Evolutionary conservation across 2,329 filamentous ascomycete genomes (phyloP), one percentile per base, ranked within the genome.

Genomic region (Hymenoscyphus fraxineus): DNA sequence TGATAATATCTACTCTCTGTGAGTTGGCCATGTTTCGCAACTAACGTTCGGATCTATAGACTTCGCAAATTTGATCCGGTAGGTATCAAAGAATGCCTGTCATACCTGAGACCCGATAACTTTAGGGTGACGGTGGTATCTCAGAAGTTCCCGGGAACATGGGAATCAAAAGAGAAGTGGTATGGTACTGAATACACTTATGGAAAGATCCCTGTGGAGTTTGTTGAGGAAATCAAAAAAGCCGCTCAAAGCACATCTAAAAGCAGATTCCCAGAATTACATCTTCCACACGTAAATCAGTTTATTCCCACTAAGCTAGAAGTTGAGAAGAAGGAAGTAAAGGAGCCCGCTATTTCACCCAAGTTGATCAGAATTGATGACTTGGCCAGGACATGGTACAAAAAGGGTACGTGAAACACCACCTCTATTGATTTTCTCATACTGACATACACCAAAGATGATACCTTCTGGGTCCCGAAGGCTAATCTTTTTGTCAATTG

Each of bases 391-490:
- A 89, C 92, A 2, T 99, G 95, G 95, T 97, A 88, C 82, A 99
- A 99, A 81, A 98, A 98, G 78, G 67, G 64, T 65, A 38, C 27
- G 60, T 58, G 16, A 41, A 51, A 16, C 58, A 13, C 13, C 31
- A 12, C 12, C 9, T 41, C 2, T 22, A 13, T 16, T 13, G 12
- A 51, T 9, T 40, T 13, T 13, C 35, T 54, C 27, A 44, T 35
- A 12, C 32, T 56, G 32, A 41, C 31, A 56, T 16, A 19, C 31
- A 6, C 40, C 1, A 31, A 27, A 64, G 95, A 99, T 73, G 95
- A 99, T 72, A 93, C 89, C 0, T 99, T 98, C 78, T 98, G 94
- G 93, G 95, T 98, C 10, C 95, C 95, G 9, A 97, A 96, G 77
- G 95, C 92, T 3, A 95, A 93, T 65, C 81, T 98, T 19, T 85